phyloP scores from a whole-genome alignment of 768 basidiomycete genomes.

The Calvatia gigantea region DNA sequence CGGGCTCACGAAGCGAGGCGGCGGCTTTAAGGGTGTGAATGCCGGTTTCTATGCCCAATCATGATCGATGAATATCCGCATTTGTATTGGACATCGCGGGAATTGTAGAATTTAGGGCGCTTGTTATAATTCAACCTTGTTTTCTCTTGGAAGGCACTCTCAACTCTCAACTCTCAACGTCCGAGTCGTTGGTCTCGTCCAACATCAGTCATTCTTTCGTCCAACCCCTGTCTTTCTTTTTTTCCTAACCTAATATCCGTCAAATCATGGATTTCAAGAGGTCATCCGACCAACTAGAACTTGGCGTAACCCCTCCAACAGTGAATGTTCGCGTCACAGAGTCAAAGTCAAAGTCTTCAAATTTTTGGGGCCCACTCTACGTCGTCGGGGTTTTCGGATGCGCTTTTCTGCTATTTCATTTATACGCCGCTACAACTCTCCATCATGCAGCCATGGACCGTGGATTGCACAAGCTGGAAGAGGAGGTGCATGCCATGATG shows the following conservation, averaged over 20 bases:
- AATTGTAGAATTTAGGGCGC: constrained; percentile 2
- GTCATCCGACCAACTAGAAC: neutral
- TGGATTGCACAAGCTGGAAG: constrained; percentile 3
- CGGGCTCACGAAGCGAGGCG: neutral
- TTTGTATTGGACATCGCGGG: constrained; percentile 1
- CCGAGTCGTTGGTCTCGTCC: neutral
- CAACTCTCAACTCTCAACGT: neutral
- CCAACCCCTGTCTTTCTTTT: constrained; percentile 9
- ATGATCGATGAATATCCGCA: neutral
- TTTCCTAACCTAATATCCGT: neutral
- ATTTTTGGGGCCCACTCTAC: neutral
- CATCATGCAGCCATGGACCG: constrained; percentile 6
- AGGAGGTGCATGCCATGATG: constrained; percentile 6
- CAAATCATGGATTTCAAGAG: constrained; percentile 3
- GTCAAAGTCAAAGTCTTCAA: neutral
- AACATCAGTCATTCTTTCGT: constrained; percentile 3
- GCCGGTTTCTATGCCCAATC: neutral
- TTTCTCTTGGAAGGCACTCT: neutral
- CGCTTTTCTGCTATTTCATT: constrained; percentile 6
- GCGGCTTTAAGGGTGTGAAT: neutral
- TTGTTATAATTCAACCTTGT: neutral
- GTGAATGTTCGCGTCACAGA: neutral
- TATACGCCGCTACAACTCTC: constrained; percentile 1
- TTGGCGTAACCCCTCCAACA: neutral
- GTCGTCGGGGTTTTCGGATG: constrained; percentile 9